Base-by-base conservation (phyloP, 148 eudicot species). In the Heliamphora exappendiculata region DNA sequence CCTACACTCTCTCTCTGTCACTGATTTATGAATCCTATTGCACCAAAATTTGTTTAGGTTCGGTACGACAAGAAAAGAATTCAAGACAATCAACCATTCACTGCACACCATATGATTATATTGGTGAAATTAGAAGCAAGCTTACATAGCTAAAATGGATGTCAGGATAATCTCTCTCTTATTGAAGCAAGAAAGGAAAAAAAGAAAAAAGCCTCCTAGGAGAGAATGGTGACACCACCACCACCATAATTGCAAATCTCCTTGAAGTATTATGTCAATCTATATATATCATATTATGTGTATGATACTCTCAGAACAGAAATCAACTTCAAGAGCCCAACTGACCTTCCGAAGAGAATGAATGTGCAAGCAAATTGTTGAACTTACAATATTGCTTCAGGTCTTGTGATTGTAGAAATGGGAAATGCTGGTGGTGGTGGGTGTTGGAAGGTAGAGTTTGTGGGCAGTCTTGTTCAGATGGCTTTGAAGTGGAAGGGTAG, bases 381-480 rank as follows among this genome's bases (percentile, higher is more conserved):
- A 7, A 22, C 4, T 12, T 3, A 10, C 7, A 16, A 22, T 41
- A 19, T 42, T 57, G 67, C 34, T 69, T 69, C 58, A 77, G 67
- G 5, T 29, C 50, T 69, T 65, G 37, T 50, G 70, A 67, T 60
- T 63, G 55, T 74, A 68, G 58, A 47, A 53, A 33, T 42, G 73
- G 36, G 60, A 45, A 67, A 65, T 47, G 62, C 69, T 54, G 72
- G 77, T 45, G 81, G 77, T 45, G 81, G 82, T 60, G 44, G 80
- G 59, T 24, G 79, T 50, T 81, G 73, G 74, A 50, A 57, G 72
- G 68, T 54, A 17, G 80, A 28, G 66, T 49, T n/a, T 34, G 28
- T 72, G 44, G 45, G 78, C 3, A 28, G 76, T 63, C 72, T 81
- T 77, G 78, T 44, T 34, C 75, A 45, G 76, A 57, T 39, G 26